Percentiles rank a stretch among this genome's conserved stretches.
Conservation (phyloP, 2,329 filamentous ascomycete genomes). For the Colletotrichum chlorophyti region DNA sequence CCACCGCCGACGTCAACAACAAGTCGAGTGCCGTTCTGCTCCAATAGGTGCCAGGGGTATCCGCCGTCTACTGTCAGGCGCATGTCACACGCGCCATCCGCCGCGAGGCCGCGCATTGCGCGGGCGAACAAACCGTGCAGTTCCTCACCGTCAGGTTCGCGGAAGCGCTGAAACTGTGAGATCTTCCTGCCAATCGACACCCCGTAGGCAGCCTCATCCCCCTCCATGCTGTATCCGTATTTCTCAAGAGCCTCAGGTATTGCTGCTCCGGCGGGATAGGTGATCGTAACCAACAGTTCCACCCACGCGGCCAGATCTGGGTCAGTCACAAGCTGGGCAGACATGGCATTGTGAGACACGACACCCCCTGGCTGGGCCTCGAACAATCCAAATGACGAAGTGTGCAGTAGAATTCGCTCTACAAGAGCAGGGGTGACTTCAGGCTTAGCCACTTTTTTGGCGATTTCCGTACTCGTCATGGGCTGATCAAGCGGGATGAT, state of each 20-base stretch:
- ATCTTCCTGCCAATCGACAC: background rate
- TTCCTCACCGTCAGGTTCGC: background rate
- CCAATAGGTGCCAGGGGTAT: constrained; percentile 4
- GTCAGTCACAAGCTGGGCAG: background rate
- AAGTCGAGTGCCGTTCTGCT: background rate
- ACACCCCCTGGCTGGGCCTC: background rate
- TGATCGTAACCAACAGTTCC: constrained; percentile 1
- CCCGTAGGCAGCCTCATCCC: constrained; percentile 1
- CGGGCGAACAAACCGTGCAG: constrained; percentile 12
- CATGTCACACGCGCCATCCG: background rate
- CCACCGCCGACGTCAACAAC: constrained; percentile 46
- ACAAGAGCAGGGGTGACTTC: background rate
- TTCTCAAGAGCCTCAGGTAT: background rate
- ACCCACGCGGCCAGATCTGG: constrained; percentile 11
- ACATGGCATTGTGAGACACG: background rate
- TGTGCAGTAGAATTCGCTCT: background rate
- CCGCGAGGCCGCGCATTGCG: constrained; percentile 10
- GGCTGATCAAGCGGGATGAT: background rate
- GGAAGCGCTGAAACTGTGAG: constrained; percentile 1
- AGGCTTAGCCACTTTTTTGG: background rate
- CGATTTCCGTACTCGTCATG: background rate
- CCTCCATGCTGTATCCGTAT: constrained; percentile 15
- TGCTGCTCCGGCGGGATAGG: constrained; percentile 1
- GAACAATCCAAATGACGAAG: background rate
- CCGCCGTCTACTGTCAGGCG: constrained; percentile 1